phyloP scores from a whole-genome alignment of 306 rosid genomes.

The Styphnolobium japonicum region DNA sequence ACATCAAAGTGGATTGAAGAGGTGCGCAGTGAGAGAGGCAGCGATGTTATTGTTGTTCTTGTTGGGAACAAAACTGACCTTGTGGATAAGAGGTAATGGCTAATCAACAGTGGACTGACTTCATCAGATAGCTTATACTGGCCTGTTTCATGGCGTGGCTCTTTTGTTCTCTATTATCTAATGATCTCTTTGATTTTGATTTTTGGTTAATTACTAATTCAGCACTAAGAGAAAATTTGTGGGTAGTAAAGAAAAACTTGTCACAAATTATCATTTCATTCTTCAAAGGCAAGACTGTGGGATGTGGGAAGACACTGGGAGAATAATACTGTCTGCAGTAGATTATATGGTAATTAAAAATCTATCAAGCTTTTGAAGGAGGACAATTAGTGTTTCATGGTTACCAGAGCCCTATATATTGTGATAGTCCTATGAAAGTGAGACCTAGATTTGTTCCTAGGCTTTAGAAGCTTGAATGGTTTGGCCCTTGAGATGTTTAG shows the following conservation, averaged over 20 bases:
- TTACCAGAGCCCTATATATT: background rate
- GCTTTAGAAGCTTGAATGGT: conserved; percentile 1
- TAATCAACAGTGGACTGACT: background rate
- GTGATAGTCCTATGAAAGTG: conserved; percentile 7
- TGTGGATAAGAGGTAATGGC: conserved; percentile 81
- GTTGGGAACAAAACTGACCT: conserved; percentile 93
- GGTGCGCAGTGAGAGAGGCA: conserved; percentile 87
- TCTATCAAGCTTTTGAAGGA: background rate
- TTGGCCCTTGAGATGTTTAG: conserved; percentile 5
- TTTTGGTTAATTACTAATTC: background rate
- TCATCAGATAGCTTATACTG: conserved; percentile 4
- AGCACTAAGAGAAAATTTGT: background rate
- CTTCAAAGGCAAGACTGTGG: conserved; percentile 2
- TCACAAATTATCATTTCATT: background rate
- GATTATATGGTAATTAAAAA: conserved; percentile 2
- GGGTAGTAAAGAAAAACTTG: background rate
- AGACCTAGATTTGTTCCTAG: conserved; percentile 6
- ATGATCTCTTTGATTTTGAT: background rate
- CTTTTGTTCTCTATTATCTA: conserved; percentile 9
- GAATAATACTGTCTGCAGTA: background rate
- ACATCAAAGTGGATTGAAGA: conserved; percentile 89
- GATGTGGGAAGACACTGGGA: background rate
- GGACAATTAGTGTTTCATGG: background rate
- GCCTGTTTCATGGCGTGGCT: background rate
- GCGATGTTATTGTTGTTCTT: conserved; percentile 83